Evolutionary conservation across 129 eudicot species (phyloP).

Genomic region (Smallanthus sonchifolius): DNA sequence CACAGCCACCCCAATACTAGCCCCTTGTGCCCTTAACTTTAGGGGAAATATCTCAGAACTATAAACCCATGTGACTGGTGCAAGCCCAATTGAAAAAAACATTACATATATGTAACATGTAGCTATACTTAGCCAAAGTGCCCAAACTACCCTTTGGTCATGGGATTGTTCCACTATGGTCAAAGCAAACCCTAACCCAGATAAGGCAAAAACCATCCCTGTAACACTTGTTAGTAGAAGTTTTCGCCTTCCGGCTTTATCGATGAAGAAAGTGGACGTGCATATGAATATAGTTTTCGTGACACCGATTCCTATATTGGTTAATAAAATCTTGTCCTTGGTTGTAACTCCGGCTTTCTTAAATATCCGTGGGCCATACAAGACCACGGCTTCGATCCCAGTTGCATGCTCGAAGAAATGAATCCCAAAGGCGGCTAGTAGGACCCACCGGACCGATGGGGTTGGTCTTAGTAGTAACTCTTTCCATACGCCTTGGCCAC

Average conservation of each 20-base stretch:
- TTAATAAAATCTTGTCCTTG: conserved; percentile 44
- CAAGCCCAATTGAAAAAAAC: conserved; percentile 66
- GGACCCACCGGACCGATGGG: conserved; percentile 58
- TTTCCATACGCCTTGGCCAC: conserved; percentile 54
- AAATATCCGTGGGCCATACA: conserved; percentile 69
- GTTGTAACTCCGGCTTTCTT: conserved; percentile 52
- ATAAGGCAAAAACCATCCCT: conserved; percentile 51
- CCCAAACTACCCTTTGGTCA: conserved; percentile 41
- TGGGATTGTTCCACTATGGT: conserved; percentile 48
- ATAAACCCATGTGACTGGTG: conserved; percentile 80
- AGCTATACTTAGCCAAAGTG: conserved; percentile 50
- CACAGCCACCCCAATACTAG: conserved; percentile 73
- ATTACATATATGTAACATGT: conserved; percentile 42
- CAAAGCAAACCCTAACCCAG: conserved; percentile 50
- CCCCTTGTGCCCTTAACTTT: conserved; percentile 73
- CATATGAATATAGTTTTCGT: conserved; percentile 42
- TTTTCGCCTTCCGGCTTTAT: conserved; percentile 60
- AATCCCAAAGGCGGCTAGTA: conserved; percentile 65
- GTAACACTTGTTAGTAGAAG: conserved; percentile 54
- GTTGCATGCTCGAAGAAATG: conserved; percentile 89
- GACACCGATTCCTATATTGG: conserved; percentile 64
- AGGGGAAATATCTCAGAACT: conserved; percentile 74
- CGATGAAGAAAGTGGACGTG: conserved; percentile 53
- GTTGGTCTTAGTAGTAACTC: conserved; percentile 58
- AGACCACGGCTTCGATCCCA: conserved; percentile 71